Evolutionary conservation across 768 basidiomycete species (phyloP).

Genomic region (Coprinopsis marcescibilis): DNA sequence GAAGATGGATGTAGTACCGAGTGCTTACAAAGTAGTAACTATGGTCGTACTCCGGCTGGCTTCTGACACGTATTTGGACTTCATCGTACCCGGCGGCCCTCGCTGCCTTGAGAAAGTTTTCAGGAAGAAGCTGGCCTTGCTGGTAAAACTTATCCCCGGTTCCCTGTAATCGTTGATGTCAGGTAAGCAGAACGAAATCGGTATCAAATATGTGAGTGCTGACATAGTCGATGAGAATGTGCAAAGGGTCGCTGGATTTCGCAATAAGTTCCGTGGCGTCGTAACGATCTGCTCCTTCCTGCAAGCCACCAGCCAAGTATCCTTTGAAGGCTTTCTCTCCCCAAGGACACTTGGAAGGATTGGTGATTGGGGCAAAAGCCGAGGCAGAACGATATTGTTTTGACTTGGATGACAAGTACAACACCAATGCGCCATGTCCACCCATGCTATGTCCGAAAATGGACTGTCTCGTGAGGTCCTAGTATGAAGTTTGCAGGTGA

Average conservation of each 20-base stretch:
- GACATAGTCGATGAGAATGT: constrained; percentile 85
- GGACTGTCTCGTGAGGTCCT: constrained; percentile 82
- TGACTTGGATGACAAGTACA: constrained; percentile 74
- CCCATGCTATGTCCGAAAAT: constrained; percentile 98
- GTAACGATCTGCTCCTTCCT: constrained; percentile 68
- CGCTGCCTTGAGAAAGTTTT: constrained; percentile 79
- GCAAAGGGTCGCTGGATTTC: constrained; percentile 54
- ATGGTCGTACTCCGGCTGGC: constrained; percentile 83
- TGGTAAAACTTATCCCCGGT: constrained; percentile 79
- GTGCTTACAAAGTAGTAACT: constrained; percentile 75
- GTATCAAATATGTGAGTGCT: constrained; percentile 19
- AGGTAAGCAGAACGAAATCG: background rate
- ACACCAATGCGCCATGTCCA: constrained; percentile 88
- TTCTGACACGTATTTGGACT: constrained; percentile 69
- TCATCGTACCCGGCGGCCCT: constrained; percentile 68
- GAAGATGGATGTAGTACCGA: background rate
- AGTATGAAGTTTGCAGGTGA: background rate
- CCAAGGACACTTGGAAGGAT: constrained; percentile 86
- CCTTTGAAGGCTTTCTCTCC: constrained; percentile 87
- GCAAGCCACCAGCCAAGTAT: constrained; percentile 70
- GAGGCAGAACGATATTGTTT: constrained; percentile 81
- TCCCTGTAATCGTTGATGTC: constrained; percentile 57
- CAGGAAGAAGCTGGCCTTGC: constrained; percentile 83
- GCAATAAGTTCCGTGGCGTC: constrained; percentile 84
- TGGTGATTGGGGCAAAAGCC: constrained; percentile 82